phyloP scores from a whole-genome alignment of 176 grass and related monocot species.

The Oryza glaberrima region DNA sequence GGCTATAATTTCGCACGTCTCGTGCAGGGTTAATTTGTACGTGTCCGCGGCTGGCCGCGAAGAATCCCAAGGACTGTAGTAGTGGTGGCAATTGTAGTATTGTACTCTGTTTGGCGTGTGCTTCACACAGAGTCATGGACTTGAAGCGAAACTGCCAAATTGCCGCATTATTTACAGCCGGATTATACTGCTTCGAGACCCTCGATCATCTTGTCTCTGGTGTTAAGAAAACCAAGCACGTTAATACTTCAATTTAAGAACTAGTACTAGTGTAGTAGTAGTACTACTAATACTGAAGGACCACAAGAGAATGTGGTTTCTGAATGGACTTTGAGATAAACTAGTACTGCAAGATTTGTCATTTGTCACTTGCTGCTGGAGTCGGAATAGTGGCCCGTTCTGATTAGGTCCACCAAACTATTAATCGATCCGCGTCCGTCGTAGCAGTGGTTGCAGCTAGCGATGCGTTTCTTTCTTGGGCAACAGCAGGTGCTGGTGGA shows the following conservation, averaged over 20 bases:
- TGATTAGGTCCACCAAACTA: neutral
- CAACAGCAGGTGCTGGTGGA: conserved; percentile 14
- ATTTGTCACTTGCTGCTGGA: conserved; percentile 14
- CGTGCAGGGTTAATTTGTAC: neutral
- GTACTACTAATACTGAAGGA: neutral
- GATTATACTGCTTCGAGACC: neutral
- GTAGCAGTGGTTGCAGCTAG: conserved; percentile 12
- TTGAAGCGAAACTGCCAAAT: neutral
- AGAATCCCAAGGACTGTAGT: neutral
- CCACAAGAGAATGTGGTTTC: neutral
- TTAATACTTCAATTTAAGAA: neutral
- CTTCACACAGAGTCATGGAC: neutral
- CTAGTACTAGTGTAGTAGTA: too few species aligned
- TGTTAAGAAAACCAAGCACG: too few species aligned
- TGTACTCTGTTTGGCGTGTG: neutral
- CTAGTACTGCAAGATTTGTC: conserved; percentile 9
- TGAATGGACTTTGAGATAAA: conserved; percentile 22
- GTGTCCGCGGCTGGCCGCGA: neutral
- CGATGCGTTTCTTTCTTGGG: neutral
- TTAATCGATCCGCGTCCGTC: neutral
- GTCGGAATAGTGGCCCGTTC: neutral
- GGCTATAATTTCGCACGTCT: neutral
- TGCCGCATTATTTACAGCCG: neutral
- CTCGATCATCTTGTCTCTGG: neutral
- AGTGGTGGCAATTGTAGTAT: neutral